Percentiles rank a stretch among this genome's conserved stretches.
phyloP scores from a whole-genome alignment of 2,329 filamentous ascomycete genomes.

The Aspergillus sp. region DNA sequence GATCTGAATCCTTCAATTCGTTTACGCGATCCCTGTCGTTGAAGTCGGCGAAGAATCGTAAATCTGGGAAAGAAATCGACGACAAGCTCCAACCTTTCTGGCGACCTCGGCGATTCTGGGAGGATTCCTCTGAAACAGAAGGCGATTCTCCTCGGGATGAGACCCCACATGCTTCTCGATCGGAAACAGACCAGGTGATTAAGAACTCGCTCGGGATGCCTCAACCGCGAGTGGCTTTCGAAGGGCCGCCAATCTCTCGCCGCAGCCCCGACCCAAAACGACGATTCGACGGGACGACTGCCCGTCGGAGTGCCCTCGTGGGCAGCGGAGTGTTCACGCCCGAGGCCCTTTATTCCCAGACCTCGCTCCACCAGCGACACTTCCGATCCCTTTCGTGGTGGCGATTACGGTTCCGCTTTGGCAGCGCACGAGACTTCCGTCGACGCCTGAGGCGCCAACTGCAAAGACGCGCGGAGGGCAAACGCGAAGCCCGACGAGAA shows the following conservation, averaged over 20 bases:
- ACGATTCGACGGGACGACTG: conserved; percentile 22
- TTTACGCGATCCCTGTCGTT: conserved; percentile 40
- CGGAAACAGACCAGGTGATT: conserved; percentile 43
- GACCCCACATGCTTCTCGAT: neutral
- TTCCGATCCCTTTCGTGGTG: conserved; percentile 40
- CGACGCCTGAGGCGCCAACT: conserved; percentile 47
- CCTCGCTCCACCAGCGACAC: conserved; percentile 31
- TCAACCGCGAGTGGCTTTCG: conserved; percentile 45
- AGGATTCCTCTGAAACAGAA: conserved; percentile 50
- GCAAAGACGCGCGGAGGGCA: conserved; percentile 45
- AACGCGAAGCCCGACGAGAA: conserved; percentile 53
- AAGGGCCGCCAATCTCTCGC: conserved; percentile 37
- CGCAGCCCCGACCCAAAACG: conserved; percentile 33
- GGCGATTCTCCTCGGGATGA: conserved; percentile 27
- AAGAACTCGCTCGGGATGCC: conserved; percentile 59
- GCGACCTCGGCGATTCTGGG: conserved; percentile 64
- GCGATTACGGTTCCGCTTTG: conserved; percentile 51
- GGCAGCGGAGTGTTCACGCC: conserved; percentile 26
- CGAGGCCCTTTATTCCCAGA: conserved; percentile 29
- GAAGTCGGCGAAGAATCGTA: conserved; percentile 43
- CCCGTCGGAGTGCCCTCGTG: conserved; percentile 33
- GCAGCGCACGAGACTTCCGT: conserved; percentile 51
- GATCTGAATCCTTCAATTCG: conserved; percentile 41
- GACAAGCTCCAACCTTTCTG: conserved; percentile 60
- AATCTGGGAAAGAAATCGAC: conserved; percentile 46